A percentile compares a stretch with the other conserved stretches of the same genome.
Evolutionary conservation across 2,329 filamentous ascomycete species (phyloP).

Genomic region (Proliferodiscus dingleyae): DNA sequence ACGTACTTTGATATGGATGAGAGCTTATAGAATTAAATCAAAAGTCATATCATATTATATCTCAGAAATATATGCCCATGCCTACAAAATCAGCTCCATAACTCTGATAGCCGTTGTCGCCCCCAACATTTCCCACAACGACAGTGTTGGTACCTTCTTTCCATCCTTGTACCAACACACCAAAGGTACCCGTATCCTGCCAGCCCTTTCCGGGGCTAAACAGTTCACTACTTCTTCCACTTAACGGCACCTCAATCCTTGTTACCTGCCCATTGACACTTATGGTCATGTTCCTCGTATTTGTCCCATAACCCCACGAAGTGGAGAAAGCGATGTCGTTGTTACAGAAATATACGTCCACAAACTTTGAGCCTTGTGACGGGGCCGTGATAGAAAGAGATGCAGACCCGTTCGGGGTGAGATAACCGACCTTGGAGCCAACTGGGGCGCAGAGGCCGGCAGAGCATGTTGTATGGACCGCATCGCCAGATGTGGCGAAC

Average conservation of each 20-base stretch:
- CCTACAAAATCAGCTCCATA: constrained; percentile 36
- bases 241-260: constrained; percentile 22
- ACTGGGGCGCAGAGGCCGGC: constrained; percentile 19
- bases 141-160: constrained; percentile 22
- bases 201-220: constrained; percentile 20
- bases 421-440: constrained; percentile 21
- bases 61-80: constrained; percentile 10
- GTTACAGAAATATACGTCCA: constrained; percentile 21
- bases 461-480: constrained; percentile 13
- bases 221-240: constrained; percentile 23
- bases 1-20: too few relatives aligned
- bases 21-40: too few relatives aligned
- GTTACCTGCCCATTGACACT: constrained; percentile 20
- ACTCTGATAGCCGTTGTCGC: constrained; percentile 23
- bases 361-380: constrained; percentile 10
- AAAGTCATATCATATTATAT: too few relatives aligned
- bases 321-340: constrained; percentile 25
- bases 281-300: constrained; percentile 26
- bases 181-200: constrained; percentile 25
- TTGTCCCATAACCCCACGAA: constrained; percentile 20
- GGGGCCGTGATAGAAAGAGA: constrained; percentile 10
- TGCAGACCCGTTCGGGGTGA: constrained; percentile 15
- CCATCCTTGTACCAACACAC: constrained; percentile 19
- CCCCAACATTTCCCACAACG: constrained; percentile 31
- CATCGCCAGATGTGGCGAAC: constrained; percentile 48